These are phyloP conservation scores for Thalassiosira mediterranea DNA, from an alignment of 352 stramenopile species.

Conservation along the genomic window DNA sequence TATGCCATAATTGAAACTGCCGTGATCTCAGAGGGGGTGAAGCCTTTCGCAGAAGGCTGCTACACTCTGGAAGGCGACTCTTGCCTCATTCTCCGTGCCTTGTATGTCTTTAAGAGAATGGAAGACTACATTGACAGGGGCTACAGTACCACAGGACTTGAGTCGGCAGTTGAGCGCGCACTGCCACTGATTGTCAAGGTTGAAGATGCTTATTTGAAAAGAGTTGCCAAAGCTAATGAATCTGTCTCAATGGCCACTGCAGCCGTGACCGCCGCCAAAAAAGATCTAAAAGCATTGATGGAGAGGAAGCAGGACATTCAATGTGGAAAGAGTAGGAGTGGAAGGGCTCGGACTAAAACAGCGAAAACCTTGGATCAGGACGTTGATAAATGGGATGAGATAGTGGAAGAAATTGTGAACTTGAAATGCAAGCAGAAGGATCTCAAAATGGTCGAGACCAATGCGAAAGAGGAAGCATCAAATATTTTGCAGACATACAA, in stretches of 20 bases:
- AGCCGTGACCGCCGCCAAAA: not conserved
- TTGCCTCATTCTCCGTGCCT: constrained; percentile 1
- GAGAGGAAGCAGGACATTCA: not conserved
- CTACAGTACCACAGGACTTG: not conserved
- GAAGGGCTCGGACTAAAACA: not conserved
- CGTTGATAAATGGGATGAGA: not conserved
- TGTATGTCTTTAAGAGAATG: not conserved
- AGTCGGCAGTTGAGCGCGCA: not conserved
- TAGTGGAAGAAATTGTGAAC: not conserved
- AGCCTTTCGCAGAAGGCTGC: constrained; percentile 11
- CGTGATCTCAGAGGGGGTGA: constrained; percentile 3
- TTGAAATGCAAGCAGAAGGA: not conserved
- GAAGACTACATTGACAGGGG: constrained; percentile 6
- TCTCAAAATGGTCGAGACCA: not conserved
- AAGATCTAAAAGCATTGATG: not conserved
- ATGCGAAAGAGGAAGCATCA: constrained; percentile 5
- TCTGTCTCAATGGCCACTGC: not conserved
- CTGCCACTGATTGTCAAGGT: constrained; percentile 7
- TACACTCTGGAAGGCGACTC: constrained; percentile 19
- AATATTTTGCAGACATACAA: constrained; percentile 1
- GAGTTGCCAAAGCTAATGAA: not conserved
- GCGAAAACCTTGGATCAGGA: not conserved
- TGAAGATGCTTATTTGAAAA: not conserved
- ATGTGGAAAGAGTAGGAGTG: not conserved
- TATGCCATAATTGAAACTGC: constrained; percentile 10